Base-by-base conservation (phyloP, 2,329 filamentous ascomycete genomes). In the Cryphonectria carpinicola region DNA sequence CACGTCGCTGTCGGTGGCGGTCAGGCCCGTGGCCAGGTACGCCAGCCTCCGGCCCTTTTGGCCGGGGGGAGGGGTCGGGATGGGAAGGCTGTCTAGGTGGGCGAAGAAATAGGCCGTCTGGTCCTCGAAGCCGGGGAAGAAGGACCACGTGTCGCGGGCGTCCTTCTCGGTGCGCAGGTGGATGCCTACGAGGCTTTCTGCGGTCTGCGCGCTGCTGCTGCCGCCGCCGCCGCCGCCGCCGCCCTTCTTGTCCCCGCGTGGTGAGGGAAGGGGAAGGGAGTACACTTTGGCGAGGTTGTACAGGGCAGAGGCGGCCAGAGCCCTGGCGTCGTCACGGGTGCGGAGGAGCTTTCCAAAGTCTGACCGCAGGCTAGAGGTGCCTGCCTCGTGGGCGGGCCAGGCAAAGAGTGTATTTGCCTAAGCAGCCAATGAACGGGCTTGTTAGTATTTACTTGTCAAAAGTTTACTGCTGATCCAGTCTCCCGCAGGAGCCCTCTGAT, bases 1-100 rank as follows among this genome's bases (percentile, higher is more conserved):
- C 10, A 83, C 76, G 65, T 84, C 74, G 19, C 75, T 79, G 13
- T 75, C 66, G 2, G 76, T 75, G 25, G 82, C 81, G 5, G 46
- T 56, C 43, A 72, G 66, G 14, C 83, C 83, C 0, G 82, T 82
- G 14, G 83, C 83, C 17, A 84, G 79, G 74, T 83, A 87, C 1
- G 83, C 79, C 17, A 83, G 66, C 0, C 74, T 67, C 0, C 80
- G 74, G 4, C 77, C 76, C 54, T 76, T 74, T 64, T 73, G 65
- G 22, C 69, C 11, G 35, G 37, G 35, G 37, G 41, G 11, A 68
- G 35, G 52, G 13, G 49, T n/a, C 10, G 25, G 56, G 32, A 6
- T 25, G 22, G 35, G 49, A 28, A 17, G 39, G 32, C 11, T 35
- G 13, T 43, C 25, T 2, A 81, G 71, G 70, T 76, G 79, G 61